Evolutionary conservation across 305 asterid genomes (phyloP), one percentile per base, ranked within the genome.

Genomic region (Fraxinus velutina): DNA sequence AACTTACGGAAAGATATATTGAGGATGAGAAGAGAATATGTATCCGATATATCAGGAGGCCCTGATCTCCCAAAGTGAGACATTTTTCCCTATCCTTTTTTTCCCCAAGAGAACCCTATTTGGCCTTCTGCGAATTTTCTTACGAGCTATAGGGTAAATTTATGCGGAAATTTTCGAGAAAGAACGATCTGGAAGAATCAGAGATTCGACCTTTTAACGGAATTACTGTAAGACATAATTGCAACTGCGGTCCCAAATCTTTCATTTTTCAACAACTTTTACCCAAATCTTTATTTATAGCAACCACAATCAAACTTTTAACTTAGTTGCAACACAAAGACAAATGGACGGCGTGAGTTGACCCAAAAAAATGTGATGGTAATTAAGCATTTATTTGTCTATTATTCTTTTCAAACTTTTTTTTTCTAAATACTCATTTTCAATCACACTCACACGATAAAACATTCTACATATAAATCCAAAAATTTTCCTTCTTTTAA

Each of bases 1-100:
- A 5, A 50, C 70, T 79, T 73, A 85, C 86, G 86, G 80, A 85
- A 85, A 33, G 78, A 52, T 34, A 85, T 79, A 78, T 85, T 85
- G 81, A 83, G 86, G 81, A 83, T 82, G 37, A 86, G 86, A 64
- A 86, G 86, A 72, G 84, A 83, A n/a, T 83, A 86, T n/a, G 86
- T 83, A 10, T 83, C 88, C 15, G 80, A 8, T 75, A 83, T 80
- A 82, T 47, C 84, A 22, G 86, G 77, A 64, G 84, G 84, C 10
- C 86, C 83, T 2, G 83, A 57, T 21, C 86, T 64, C 32, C 83
- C 83, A 8, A 83, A 83, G 86, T 80, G 85, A 37, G 85, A 84
- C 85, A 80, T 86, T 80, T 32, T 70, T 17, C 37, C 29, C 83
- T 72, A 2, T 13, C 34, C 0, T 22, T 32, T 30, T 64, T 64